Percentiles rank a stretch among this genome's conserved stretches.
Conservation (phyloP, 805 yeast genomes). For the Starmerella vaccinii region DNA sequence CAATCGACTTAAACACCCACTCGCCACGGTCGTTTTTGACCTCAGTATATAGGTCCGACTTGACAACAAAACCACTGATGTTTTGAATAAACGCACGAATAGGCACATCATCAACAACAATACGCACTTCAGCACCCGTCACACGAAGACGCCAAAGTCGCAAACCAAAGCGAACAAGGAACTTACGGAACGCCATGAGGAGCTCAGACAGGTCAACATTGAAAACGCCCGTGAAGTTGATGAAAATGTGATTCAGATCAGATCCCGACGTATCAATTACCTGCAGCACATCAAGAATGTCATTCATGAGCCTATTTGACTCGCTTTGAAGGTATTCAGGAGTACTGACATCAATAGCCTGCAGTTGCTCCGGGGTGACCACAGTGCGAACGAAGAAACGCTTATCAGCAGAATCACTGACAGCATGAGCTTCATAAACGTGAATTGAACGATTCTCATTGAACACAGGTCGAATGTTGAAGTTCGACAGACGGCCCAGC, state of each 20-base stretch:
- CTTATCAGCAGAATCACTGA: slow-evolving; percentile 85
- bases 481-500: slow-evolving; percentile 85
- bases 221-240: slow-evolving; percentile 92
- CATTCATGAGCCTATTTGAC: slow-evolving; percentile 91
- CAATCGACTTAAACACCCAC: slow-evolving; percentile 94
- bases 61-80: slow-evolving; percentile 94
- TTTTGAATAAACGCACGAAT: slow-evolving; percentile 93
- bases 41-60: slow-evolving; percentile 89
- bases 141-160: slow-evolving; percentile 93
- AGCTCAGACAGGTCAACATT: slow-evolving; percentile 91
- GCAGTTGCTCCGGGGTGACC: slow-evolving; percentile 87
- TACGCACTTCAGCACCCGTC: slow-evolving; percentile 94
- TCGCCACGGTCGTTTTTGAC: slow-evolving; percentile 85
- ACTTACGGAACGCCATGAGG: slow-evolving; percentile 94
- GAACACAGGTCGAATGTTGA: slow-evolving; percentile 86
- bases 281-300: slow-evolving; percentile 88
- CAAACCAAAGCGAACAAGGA: slow-evolving; percentile 94
- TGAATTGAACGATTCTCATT: slow-evolving; percentile 96
- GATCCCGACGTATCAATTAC: slow-evolving; percentile 89
- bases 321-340: slow-evolving; percentile 92
- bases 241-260: slow-evolving; percentile 92
- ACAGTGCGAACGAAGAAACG: slow-evolving; percentile 96
- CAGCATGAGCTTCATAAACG: slow-evolving; percentile 92
- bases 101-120: slow-evolving; percentile 93
- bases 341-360: slow-evolving; percentile 75